phyloP scores from a whole-genome alignment of 2,329 filamentous ascomycete species.

The Lecanicillium sp. region DNA sequence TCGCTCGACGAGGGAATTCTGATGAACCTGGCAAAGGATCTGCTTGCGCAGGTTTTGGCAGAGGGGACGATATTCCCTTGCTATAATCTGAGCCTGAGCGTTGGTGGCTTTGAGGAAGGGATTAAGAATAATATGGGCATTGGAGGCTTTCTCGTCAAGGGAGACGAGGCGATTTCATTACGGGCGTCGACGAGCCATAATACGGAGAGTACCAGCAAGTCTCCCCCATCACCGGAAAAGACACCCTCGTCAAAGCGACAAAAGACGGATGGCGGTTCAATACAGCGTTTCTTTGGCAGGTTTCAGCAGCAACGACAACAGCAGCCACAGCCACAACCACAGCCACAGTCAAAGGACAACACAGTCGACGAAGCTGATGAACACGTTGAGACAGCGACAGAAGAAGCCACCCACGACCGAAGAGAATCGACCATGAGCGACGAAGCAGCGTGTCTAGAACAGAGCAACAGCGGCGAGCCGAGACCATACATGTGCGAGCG shows the following conservation, averaged over 20 bases:
- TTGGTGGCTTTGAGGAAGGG: conserved; percentile 88
- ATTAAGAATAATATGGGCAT: conserved; percentile 79
- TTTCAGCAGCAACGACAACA: conserved; percentile 12
- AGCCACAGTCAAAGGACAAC: too few relatives aligned
- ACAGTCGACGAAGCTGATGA: conserved; percentile 6
- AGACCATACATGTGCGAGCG: conserved; percentile 46
- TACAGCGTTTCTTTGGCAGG: conserved; percentile 50
- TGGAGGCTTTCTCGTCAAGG: conserved; percentile 73
- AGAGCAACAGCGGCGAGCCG: not conserved
- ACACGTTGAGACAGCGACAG: conserved; percentile 13
- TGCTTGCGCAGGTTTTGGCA: conserved; percentile 68
- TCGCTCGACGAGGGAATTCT: conserved; percentile 63
- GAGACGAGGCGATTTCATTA: conserved; percentile 48
- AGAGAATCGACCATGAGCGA: conserved; percentile 23
- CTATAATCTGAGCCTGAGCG: conserved; percentile 77
- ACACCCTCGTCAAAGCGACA: conserved; percentile 19
- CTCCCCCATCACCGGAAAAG: conserved; percentile 13
- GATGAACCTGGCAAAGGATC: conserved; percentile 65
- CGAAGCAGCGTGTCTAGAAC: not conserved
- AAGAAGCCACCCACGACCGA: conserved; percentile 6
- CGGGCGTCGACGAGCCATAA: conserved; percentile 12
- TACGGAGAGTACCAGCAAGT: conserved; percentile 10
- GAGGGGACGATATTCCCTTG: conserved; percentile 86
- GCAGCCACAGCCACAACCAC: conserved; percentile 10
- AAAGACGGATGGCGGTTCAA: conserved; percentile 26